These are phyloP conservation scores for Chrysoporthe austroafricana DNA, from an alignment of 2,329 filamentous ascomycete species.

Conservation along the genomic window DNA sequence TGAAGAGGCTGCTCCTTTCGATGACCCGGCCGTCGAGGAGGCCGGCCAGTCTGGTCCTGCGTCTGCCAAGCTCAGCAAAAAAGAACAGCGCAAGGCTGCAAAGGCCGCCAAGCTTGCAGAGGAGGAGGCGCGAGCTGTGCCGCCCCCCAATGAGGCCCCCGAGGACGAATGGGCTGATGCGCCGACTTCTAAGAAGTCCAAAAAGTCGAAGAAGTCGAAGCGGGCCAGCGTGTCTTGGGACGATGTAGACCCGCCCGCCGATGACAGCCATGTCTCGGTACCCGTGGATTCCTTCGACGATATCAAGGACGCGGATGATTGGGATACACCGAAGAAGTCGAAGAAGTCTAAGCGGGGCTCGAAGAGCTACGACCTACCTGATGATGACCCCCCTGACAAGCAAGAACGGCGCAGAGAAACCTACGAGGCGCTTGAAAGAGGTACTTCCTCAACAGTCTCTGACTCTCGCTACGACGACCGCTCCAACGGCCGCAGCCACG, in stretches of 20 bases:
- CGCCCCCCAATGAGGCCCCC: slow-evolving; percentile 17
- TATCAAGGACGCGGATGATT: slow-evolving; percentile 37
- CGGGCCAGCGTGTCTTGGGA: slow-evolving; percentile 29
- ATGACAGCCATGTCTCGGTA: slow-evolving; percentile 37
- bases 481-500: slow-evolving; percentile 43
- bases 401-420: slow-evolving; percentile 34
- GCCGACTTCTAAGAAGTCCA: slow-evolving; percentile 38
- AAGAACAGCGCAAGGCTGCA: slow-evolving; percentile 51
- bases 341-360: slow-evolving; percentile 39
- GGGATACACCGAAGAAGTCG: slow-evolving; percentile 37
- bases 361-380: slow-evolving; percentile 39
- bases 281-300: slow-evolving; percentile 39
- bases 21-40: slow-evolving; percentile 32
- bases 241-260: slow-evolving; percentile 30
- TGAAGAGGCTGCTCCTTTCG: slow-evolving; percentile 35
- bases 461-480: slow-evolving; percentile 42
- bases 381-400: slow-evolving; percentile 44
- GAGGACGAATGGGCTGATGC: slow-evolving; percentile 37
- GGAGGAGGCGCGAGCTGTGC: slow-evolving; percentile 27
- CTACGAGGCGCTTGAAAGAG: slow-evolving; percentile 47
- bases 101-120: slow-evolving; percentile 35
- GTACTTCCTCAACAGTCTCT: slow-evolving; percentile 55
- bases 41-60: slow-evolving; percentile 22
- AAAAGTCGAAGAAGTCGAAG: slow-evolving; percentile 35
- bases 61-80: slow-evolving; percentile 47